phyloP scores from a whole-genome alignment of 768 basidiomycete species.

The Tricholoma furcatifolium region DNA sequence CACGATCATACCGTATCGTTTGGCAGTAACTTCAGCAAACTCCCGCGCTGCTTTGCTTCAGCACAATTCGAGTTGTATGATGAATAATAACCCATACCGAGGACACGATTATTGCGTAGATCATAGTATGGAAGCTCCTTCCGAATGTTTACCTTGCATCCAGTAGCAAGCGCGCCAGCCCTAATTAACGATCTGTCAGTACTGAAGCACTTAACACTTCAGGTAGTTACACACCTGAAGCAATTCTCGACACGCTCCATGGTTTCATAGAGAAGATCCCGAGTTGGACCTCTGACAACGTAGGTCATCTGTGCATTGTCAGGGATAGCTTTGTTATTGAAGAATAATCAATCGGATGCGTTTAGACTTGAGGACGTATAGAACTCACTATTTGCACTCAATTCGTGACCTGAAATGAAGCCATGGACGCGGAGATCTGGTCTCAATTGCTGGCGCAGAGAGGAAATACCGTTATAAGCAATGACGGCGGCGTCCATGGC shows the following conservation, averaged over 20 bases:
- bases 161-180: constrained; percentile 65
- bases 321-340: constrained; percentile 61
- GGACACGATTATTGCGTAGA: constrained; percentile 53
- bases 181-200: constrained; percentile 31
- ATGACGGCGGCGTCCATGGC: constrained; percentile 88
- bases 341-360: neutral
- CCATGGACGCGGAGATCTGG: constrained; percentile 82
- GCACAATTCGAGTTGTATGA: neutral
- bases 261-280: constrained; percentile 51
- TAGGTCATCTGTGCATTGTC: constrained; percentile 79
- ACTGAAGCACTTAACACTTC: neutral
- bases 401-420: constrained; percentile 65
- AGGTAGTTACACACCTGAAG: constrained; percentile 53
- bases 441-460: constrained; percentile 83
- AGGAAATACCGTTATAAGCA: constrained; percentile 76
- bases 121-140: constrained; percentile 48
- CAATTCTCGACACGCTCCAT: constrained; percentile 64
- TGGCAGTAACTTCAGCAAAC: constrained; percentile 45
- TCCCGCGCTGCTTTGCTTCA: constrained; percentile 40
- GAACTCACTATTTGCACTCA: constrained; percentile 63
- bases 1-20: constrained; percentile 41
- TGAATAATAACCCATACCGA: constrained; percentile 38
- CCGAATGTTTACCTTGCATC: constrained; percentile 49
- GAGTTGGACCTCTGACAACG: constrained; percentile 69
- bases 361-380: neutral